Evolutionary conservation across 805 yeast species (phyloP).

Genomic region (Kodamaea leandrae): DNA sequence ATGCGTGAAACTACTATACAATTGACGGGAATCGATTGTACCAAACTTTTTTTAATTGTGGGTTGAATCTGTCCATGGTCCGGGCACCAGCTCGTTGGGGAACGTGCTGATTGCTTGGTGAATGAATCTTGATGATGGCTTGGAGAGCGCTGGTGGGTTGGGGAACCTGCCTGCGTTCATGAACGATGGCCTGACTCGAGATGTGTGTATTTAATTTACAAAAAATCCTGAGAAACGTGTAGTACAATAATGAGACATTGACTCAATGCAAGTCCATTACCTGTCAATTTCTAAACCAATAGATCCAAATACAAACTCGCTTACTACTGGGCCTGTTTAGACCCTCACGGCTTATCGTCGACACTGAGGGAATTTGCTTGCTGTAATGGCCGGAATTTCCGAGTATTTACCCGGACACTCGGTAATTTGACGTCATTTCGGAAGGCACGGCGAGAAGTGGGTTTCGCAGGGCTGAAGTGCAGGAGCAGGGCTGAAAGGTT

Average conservation of each 20-base stretch:
- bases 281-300: no score
- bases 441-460: neutral
- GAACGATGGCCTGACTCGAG: conserved; percentile 1
- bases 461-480: no score
- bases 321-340: no score
- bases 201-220: conserved; percentile 9
- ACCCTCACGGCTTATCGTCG: neutral
- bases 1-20: conserved; percentile 7
- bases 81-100: conserved; percentile 8
- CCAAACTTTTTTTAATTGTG: conserved; percentile 7
- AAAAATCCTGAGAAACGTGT: no score
- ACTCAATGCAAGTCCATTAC: no score
- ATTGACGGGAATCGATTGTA: conserved; percentile 11
- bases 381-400: neutral
- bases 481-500: conserved; percentile 3
- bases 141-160: conserved; percentile 6
- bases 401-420: neutral
- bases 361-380: neutral
- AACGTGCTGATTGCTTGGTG: conserved; percentile 6
- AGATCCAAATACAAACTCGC: no score
- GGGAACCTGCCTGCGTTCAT: conserved; percentile 8
- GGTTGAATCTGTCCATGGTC: conserved; percentile 9
- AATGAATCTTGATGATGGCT: neutral
- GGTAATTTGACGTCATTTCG: conserved; percentile 1
- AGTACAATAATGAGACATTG: no score